Conservation (phyloP, 306 rosid species). For the Quillaja saponaria region DNA sequence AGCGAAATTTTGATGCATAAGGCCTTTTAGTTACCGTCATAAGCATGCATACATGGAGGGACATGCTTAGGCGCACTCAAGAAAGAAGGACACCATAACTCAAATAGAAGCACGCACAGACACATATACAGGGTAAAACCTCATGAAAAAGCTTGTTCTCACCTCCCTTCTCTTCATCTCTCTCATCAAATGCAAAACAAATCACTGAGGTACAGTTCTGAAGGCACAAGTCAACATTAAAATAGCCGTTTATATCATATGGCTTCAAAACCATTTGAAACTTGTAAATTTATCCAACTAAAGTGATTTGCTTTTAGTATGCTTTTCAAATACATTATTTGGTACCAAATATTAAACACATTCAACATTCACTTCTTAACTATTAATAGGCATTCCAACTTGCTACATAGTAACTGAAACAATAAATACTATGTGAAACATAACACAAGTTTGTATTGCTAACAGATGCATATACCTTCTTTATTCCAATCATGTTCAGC, state of each 20-base stretch:
- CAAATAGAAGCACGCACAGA: too few relatives aligned
- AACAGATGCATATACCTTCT: slow-evolving; percentile 57
- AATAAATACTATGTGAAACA: neutral
- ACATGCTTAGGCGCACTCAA: too few relatives aligned
- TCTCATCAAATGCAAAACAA: neutral
- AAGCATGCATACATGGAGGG: too few relatives aligned
- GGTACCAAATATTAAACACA: too few relatives aligned
- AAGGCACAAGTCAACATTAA: neutral
- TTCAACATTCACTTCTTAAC: too few relatives aligned
- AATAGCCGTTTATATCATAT: neutral
- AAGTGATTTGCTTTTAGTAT: neutral
- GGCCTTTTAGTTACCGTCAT: too few relatives aligned
- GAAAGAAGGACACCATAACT: too few relatives aligned
- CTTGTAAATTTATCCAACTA: neutral
- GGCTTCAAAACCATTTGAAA: neutral
- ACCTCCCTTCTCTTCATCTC: too few relatives aligned
- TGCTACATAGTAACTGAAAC: neutral
- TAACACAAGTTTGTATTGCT: neutral
- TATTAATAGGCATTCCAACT: too few relatives aligned
- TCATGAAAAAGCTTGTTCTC: too few relatives aligned
- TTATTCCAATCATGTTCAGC: slow-evolving; percentile 94
- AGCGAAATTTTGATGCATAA: too few relatives aligned
- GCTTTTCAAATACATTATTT: neutral
- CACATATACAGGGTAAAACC: too few relatives aligned
- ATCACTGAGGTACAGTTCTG: neutral